A percentile compares a stretch with the other conserved stretches of the same genome.
Conservation (phyloP, 176 grass and related monocot genomes). For the Oryza rufipogon region DNA sequence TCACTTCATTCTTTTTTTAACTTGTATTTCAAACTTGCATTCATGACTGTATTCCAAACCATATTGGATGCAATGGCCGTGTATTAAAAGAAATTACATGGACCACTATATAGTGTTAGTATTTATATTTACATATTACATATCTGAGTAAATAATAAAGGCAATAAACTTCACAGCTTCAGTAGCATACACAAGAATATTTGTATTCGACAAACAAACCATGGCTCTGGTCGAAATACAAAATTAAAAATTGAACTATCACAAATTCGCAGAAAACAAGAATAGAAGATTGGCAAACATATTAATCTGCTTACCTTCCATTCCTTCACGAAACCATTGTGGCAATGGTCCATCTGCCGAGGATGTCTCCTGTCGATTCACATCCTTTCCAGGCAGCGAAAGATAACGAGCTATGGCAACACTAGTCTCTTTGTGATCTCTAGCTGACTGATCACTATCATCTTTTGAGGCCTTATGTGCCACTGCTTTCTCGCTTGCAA, state of each 20-base stretch:
- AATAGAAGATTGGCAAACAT: neutral
- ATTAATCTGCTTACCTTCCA: conserved; percentile 73
- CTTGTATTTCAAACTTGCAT: neutral
- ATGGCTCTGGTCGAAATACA: neutral
- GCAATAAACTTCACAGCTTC: neutral
- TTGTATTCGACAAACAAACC: neutral
- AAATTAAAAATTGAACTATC: conserved; percentile 2
- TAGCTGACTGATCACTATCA: conserved; percentile 36
- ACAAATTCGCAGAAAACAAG: conserved; percentile 10
- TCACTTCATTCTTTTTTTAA: neutral
- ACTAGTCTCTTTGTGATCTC: conserved; percentile 64
- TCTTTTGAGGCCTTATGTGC: conserved; percentile 49
- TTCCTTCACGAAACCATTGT: conserved; percentile 99
- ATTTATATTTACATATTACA: neutral
- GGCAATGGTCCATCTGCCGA: conserved; percentile 64
- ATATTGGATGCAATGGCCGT: neutral
- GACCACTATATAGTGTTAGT: neutral
- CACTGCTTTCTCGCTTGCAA: conserved; percentile 87
- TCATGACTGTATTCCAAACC: neutral
- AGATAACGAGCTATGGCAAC: conserved; percentile 65
- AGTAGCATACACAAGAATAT: neutral
- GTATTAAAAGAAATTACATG: neutral
- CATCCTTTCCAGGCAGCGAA: conserved; percentile 49
- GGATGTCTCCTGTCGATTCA: conserved; percentile 50
- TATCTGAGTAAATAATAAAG: conserved; percentile 10